These are phyloP conservation scores for Mycena indigotica DNA, from an alignment of 768 basidiomycete species.

Conservation along the genomic window DNA sequence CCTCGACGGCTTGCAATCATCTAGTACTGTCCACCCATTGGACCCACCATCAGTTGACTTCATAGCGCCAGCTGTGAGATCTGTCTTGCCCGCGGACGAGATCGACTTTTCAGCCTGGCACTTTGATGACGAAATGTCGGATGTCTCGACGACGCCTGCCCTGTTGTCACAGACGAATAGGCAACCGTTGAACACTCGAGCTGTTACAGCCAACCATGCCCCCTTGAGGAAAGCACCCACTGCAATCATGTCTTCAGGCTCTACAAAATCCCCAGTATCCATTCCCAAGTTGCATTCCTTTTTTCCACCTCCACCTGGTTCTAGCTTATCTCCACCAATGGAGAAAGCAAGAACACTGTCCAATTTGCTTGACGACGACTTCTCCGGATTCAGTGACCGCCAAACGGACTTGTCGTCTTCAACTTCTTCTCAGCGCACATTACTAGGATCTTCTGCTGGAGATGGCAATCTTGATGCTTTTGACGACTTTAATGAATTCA, in stretches of 20 bases:
- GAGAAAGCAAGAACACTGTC: no score
- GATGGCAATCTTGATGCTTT: constrained; percentile 34
- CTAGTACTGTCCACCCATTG: no score
- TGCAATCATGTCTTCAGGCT: constrained; percentile 22
- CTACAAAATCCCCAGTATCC: constrained; percentile 14
- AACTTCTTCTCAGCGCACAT: constrained; percentile 21
- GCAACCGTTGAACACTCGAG: constrained; percentile 7
- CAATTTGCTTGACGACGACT: constrained; percentile 45
- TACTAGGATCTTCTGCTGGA: constrained; percentile 27
- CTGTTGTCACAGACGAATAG: not conserved
- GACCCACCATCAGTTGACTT: no score
- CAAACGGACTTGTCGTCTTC: constrained; percentile 22
- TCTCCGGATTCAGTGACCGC: constrained; percentile 49
- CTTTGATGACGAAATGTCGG: constrained; percentile 19
- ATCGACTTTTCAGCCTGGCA: constrained; percentile 23
- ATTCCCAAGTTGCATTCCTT: constrained; percentile 25
- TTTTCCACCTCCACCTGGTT: constrained; percentile 32
- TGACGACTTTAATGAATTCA: constrained; percentile 53
- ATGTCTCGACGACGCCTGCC: not conserved
- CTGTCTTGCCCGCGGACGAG: no score
- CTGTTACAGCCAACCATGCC: constrained; percentile 23
- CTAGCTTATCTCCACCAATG: constrained; percentile 25
- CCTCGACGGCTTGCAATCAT: constrained; percentile 10
- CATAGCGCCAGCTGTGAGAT: no score
- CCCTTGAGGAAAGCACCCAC: constrained; percentile 19